These are phyloP conservation scores for Truncatella angustata DNA, from an alignment of 2,329 filamentous ascomycete species.

Conservation along the genomic window DNA sequence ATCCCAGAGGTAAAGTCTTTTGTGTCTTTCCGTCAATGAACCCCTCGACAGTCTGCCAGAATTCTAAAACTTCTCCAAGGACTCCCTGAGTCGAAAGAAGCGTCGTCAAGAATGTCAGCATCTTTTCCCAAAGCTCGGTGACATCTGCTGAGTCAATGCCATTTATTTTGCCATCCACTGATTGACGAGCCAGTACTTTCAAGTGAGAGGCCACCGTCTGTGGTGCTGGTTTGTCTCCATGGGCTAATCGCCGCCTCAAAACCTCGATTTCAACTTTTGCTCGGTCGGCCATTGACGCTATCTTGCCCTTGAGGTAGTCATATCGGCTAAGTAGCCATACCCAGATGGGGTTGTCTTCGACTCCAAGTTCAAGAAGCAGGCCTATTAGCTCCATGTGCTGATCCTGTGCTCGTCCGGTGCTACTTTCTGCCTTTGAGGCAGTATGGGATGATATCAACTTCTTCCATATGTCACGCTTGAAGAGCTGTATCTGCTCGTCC, in stretches of 20 bases:
- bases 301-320: conserved; percentile 84
- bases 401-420: conserved; percentile 63
- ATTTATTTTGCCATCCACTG: conserved; percentile 56
- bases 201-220: conserved; percentile 73
- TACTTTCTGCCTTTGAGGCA: conserved; percentile 47
- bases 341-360: conserved; percentile 95
- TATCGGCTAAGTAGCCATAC: conserved; percentile 90
- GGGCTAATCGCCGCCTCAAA: conserved; percentile 75
- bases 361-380: conserved; percentile 86
- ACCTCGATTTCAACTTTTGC: conserved; percentile 91
- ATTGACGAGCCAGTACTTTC: conserved; percentile 67
- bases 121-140: conserved; percentile 90
- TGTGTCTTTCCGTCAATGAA: conserved; percentile 89
- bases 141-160: conserved; percentile 78
- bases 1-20: conserved; percentile 72
- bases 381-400: conserved; percentile 88
- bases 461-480: conserved; percentile 90
- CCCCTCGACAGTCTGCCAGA: conserved; percentile 87
- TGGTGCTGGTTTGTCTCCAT: conserved; percentile 67
- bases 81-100: conserved; percentile 79
- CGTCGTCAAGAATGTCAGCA: conserved; percentile 69
- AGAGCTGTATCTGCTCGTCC: conserved; percentile 77
- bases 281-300: conserved; percentile 77
- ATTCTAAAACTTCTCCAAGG: conserved; percentile 85
- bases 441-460: conserved; percentile 69